Evolutionary conservation across 371 early-diverging fungal genomes (phyloP), one percentile per base, ranked within the genome.

Genomic region (Mucor velutinosus): DNA sequence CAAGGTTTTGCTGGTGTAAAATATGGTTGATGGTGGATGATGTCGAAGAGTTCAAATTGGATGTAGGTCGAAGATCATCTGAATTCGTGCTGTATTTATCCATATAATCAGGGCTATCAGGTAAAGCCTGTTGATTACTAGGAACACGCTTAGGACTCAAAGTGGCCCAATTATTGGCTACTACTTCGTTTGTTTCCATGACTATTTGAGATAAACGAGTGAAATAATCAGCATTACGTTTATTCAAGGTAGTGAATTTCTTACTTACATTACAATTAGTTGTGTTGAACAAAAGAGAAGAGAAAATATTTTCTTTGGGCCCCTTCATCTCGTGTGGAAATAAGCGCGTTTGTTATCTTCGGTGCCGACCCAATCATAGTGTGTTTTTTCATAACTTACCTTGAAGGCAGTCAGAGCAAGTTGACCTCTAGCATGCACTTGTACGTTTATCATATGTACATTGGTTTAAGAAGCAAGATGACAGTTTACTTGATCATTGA

Each of bases 21-120:
- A 58, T 45, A 59, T 49, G 41, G 17, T 62, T 14, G 7, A 53
- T 17, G 4, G 10, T 17, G 29, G 33, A 15, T n/a, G 60, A 59
- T 12, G 21, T 12, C 33, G 67, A 65, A 23, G 66, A 64, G 8
- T 70, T 35, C 15, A 76, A 57, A 30, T 67, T 49, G 1, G 76
- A 76, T 3, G 81, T 81, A 7, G 63, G 72, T 11, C 72, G 66
- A 55, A 75, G 69, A 55, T 81, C 81, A 60, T 81, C 81, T 37
- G 81, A 78, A 56, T 77, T 77, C 32, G 60, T 66, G 5, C 27
- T 63, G 32, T 65, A 62, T 32, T 57, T 57, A 17, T 56, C 58
- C 4, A 17, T 12, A 32, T 64, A 64, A 45, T 64, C 64, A 57
- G 64, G 64, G 32, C 64, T 64, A 57, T 39, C 64, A 19, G 64